These are phyloP conservation scores for Eimeria tenella DNA, from an alignment of 169 alveolate species.

Conservation along the genomic window DNA sequence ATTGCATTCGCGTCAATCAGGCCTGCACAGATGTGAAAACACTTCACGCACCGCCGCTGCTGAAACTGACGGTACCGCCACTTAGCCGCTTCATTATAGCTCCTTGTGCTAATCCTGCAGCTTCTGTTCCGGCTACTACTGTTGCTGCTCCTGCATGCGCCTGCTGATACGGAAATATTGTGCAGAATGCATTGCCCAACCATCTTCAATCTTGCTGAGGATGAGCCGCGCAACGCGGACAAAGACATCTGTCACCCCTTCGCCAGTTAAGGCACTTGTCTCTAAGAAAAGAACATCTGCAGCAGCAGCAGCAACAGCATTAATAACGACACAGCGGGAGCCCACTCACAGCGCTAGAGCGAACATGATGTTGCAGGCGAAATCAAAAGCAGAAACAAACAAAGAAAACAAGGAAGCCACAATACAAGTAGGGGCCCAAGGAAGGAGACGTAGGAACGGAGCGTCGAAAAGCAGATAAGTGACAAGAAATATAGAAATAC, in stretches of 20 bases:
- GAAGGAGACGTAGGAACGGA: too few relatives aligned
- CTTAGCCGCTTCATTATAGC: not conserved
- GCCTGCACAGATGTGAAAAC: not conserved
- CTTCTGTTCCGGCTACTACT: not conserved
- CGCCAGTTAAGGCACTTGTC: conserved; percentile 95
- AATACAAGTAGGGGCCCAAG: not conserved
- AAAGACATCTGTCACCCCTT: conserved; percentile 91
- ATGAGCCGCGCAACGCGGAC: conserved; percentile 87
- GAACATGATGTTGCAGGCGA: too few relatives aligned
- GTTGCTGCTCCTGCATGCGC: not conserved
- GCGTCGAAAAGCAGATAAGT: not conserved
- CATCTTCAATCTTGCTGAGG: conserved; percentile 90
- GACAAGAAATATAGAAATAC: not conserved
- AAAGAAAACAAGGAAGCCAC: not conserved
- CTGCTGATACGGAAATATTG: too few relatives aligned
- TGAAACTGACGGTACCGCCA: not conserved
- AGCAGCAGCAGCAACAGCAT: conserved; percentile 35
- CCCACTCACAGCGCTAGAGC: not conserved
- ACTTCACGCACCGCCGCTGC: not conserved
- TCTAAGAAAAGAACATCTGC: conserved; percentile 89
- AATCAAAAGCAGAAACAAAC: not conserved
- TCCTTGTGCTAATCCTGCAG: too few relatives aligned
- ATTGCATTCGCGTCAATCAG: conserved; percentile 65
- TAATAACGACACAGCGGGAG: not conserved
- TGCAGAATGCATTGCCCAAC: conserved; percentile 48